These are phyloP conservation scores for Hibiscus tridactylites DNA, from an alignment of 345 rosid species.

Conservation along the genomic window DNA sequence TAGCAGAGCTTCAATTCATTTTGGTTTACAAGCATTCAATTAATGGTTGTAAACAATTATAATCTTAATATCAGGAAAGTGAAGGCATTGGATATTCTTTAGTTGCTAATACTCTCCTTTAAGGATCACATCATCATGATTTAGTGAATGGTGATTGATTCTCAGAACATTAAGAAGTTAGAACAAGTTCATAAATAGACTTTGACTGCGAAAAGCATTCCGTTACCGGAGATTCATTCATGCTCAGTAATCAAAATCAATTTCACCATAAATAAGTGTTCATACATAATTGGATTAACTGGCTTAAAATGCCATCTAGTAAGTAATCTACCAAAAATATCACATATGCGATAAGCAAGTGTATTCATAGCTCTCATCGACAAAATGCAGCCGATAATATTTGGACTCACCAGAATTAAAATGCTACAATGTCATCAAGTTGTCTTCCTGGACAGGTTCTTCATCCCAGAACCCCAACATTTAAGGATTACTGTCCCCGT, in stretches of 20 bases:
- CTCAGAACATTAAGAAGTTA: not conserved
- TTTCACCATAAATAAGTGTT: not conserved
- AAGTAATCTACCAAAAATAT: not conserved
- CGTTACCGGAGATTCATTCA: not conserved
- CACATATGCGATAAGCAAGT: not conserved
- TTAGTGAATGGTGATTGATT: not conserved
- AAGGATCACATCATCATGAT: no score
- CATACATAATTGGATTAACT: not conserved
- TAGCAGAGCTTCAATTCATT: no score
- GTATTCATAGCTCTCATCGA: not conserved
- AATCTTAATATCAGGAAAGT: no score
- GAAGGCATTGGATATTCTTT: no score
- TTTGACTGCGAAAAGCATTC: not conserved
- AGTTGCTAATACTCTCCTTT: no score
- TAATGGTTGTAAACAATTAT: no score
- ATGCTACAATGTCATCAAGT: slow-evolving; percentile 28
- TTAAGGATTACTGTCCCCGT: slow-evolving; percentile 66
- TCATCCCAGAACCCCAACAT: slow-evolving; percentile 75
- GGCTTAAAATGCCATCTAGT: not conserved
- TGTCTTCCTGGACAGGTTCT: slow-evolving; percentile 63
- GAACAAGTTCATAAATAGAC: not conserved
- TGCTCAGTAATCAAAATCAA: not conserved
- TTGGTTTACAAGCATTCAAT: no score
- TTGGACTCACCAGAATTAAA: not conserved
- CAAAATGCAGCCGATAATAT: not conserved